phyloP scores from a whole-genome alignment of 2,329 filamentous ascomycete genomes.

The Pyrenophora graminea region DNA sequence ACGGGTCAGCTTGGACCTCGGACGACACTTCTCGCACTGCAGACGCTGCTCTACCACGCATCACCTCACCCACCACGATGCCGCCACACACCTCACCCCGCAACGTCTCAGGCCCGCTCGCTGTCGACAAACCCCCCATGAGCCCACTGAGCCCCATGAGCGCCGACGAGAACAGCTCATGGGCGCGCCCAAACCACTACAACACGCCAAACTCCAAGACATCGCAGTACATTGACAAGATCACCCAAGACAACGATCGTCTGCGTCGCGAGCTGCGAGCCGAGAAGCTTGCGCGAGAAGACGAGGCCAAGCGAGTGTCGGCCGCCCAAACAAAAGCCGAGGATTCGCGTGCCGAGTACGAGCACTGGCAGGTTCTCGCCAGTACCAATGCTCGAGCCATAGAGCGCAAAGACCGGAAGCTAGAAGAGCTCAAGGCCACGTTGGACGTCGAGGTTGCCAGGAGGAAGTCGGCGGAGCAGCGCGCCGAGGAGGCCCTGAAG shows the following conservation, averaged over 20 bases:
- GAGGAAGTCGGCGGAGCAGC: slow-evolving; percentile 61
- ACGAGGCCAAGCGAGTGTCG: slow-evolving; percentile 69
- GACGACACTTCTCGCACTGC: slow-evolving; percentile 24
- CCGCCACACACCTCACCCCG: slow-evolving; percentile 36
- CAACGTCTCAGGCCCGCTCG: slow-evolving; percentile 38
- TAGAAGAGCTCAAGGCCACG: slow-evolving; percentile 68
- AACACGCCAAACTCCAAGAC: slow-evolving; percentile 42
- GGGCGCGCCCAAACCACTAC: slow-evolving; percentile 36
- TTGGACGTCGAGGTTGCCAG: slow-evolving; percentile 68
- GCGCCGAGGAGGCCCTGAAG: slow-evolving; percentile 65
- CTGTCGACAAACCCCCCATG: slow-evolving; percentile 35
- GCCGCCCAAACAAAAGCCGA: slow-evolving; percentile 74
- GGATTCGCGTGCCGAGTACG: slow-evolving; percentile 68
- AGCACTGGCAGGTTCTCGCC: slow-evolving; percentile 69
- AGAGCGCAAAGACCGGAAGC: slow-evolving; percentile 73
- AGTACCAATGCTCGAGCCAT: slow-evolving; percentile 73
- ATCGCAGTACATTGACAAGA: slow-evolving; percentile 67
- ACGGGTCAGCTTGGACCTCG: slow-evolving; percentile 23
- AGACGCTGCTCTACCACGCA: slow-evolving; percentile 18
- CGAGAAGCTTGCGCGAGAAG: slow-evolving; percentile 60
- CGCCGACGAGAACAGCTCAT: slow-evolving; percentile 30
- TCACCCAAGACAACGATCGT: slow-evolving; percentile 79
- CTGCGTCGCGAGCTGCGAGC: slow-evolving; percentile 67
- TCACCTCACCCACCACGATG: slow-evolving; percentile 26
- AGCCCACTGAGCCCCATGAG: slow-evolving; percentile 17